A percentile compares a stretch with the other conserved stretches of the same genome.
phyloP scores from a whole-genome alignment of 257 asterid species.

The Fraxinus excelsior region DNA sequence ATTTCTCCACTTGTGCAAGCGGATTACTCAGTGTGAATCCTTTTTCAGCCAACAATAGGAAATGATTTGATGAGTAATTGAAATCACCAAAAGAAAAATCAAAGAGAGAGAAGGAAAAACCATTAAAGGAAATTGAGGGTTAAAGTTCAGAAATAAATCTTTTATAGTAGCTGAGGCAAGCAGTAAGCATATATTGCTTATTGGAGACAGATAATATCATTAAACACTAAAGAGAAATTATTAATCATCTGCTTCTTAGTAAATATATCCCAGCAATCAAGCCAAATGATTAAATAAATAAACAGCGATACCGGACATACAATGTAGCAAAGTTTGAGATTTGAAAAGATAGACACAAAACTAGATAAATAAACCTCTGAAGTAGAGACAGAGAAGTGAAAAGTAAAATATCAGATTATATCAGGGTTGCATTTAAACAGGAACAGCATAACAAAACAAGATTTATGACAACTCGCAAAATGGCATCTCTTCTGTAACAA shows the following conservation, averaged over 20 bases:
- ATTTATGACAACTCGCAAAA: not conserved
- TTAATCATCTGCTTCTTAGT: not conserved
- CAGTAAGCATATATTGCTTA: not conserved
- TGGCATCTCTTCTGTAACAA: not conserved
- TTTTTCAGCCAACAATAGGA: slow-evolving; percentile 1
- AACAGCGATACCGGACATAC: not conserved
- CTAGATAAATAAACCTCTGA: not conserved
- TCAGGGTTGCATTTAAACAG: not conserved
- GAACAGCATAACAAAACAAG: not conserved
- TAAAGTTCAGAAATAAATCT: slow-evolving; percentile 1
- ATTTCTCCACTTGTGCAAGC: slow-evolving; percentile 39
- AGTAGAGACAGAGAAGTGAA: not conserved
- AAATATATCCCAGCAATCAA: not conserved
- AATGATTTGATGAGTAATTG: slow-evolving; percentile 12
- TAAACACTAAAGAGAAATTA: not conserved
- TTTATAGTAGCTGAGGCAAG: slow-evolving; percentile 4
- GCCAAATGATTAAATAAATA: not conserved
- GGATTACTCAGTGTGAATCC: slow-evolving; percentile 22
- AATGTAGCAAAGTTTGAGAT: not conserved
- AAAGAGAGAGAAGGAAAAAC: not conserved
- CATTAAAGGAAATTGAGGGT: not conserved
- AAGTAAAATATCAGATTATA: not conserved
- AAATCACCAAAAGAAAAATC: not conserved
- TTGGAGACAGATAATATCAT: not conserved
- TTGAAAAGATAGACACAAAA: not conserved